These are phyloP conservation scores for Brachypodium distachyon DNA, from an alignment of 202 grass and related monocot genomes.

Conservation along the genomic window DNA sequence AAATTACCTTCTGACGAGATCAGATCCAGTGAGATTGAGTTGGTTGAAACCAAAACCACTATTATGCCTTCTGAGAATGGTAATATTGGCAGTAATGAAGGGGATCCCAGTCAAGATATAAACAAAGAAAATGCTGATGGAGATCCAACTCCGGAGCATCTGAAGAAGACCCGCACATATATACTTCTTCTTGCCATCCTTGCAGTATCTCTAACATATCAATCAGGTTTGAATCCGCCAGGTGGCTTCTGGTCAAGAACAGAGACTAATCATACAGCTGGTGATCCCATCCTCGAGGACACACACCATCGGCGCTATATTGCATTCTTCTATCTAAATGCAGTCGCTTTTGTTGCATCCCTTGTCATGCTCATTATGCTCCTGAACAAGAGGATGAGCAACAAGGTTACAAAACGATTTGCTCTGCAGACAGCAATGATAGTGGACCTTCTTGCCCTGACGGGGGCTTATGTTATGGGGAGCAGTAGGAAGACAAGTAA, in stretches of 20 bases:
- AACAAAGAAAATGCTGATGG: neutral
- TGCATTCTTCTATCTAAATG: conserved; percentile 53
- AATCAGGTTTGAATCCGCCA: conserved; percentile 37
- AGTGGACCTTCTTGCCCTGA: conserved; percentile 40
- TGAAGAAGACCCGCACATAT: conserved; percentile 1
- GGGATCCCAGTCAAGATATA: neutral
- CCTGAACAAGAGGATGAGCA: conserved; percentile 18
- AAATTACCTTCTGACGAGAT: neutral
- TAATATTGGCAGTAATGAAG: neutral
- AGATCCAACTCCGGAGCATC: neutral
- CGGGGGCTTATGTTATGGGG: conserved; percentile 33
- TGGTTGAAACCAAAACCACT: neutral
- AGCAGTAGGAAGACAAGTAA: conserved; percentile 22
- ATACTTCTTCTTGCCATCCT: conserved; percentile 1
- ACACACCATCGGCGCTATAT: conserved; percentile 9
- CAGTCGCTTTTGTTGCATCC: conserved; percentile 40
- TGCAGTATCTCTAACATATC: conserved; percentile 28
- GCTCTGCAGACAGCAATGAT: conserved; percentile 41
- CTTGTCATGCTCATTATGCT: conserved; percentile 56
- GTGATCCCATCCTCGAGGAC: conserved; percentile 44
- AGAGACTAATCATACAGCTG: conserved; percentile 18
- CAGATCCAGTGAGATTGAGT: neutral
- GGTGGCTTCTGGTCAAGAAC: conserved; percentile 35
- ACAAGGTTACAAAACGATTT: neutral
- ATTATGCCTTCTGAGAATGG: neutral